These are phyloP conservation scores for Leccinum obscurum DNA, from an alignment of 768 basidiomycete species.

Conservation along the genomic window DNA sequence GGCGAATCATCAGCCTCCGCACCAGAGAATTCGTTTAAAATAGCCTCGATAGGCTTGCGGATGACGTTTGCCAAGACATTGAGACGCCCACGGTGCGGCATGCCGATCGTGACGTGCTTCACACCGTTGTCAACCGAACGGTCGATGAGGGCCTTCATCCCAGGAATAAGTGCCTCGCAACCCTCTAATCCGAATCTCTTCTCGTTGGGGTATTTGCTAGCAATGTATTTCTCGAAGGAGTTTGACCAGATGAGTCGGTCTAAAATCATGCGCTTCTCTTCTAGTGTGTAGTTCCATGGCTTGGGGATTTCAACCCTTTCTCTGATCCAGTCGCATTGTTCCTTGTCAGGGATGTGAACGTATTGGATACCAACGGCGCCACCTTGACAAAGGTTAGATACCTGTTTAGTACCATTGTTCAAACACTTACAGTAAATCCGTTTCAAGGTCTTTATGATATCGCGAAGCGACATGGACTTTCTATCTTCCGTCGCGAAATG, in stretches of 20 bases:
- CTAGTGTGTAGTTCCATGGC: conserved; percentile 96
- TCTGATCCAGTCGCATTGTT: conserved; percentile 99
- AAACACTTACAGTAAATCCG: conserved; percentile 85
- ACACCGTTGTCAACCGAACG: conserved; percentile 96
- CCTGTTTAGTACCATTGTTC: background rate
- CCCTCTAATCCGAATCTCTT: conserved; percentile 99
- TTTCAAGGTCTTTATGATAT: conserved; percentile 88
- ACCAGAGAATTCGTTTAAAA: conserved; percentile 94
- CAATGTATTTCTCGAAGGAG: conserved; percentile 97
- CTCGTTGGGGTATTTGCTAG: conserved; percentile 98
- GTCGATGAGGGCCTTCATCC: conserved; percentile 99
- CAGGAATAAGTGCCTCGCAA: conserved; percentile 95
- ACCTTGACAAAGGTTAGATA: conserved; percentile 44
- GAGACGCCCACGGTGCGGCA: conserved; percentile 98
- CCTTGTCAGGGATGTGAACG: conserved; percentile 95
- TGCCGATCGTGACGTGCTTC: conserved; percentile 95
- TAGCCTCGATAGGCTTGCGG: conserved; percentile 96
- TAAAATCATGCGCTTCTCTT: conserved; percentile 98
- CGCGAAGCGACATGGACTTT: conserved; percentile 84
- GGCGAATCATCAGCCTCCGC: conserved; percentile 69
- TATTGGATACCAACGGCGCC: conserved; percentile 90
- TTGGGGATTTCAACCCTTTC: conserved; percentile 93
- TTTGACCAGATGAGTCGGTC: conserved; percentile 99
- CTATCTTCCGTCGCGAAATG: conserved; percentile 88
- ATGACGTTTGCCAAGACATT: conserved; percentile 99